Base-by-base conservation (phyloP, 345 rosid genomes). In the Abelmoschus esculentus region DNA sequence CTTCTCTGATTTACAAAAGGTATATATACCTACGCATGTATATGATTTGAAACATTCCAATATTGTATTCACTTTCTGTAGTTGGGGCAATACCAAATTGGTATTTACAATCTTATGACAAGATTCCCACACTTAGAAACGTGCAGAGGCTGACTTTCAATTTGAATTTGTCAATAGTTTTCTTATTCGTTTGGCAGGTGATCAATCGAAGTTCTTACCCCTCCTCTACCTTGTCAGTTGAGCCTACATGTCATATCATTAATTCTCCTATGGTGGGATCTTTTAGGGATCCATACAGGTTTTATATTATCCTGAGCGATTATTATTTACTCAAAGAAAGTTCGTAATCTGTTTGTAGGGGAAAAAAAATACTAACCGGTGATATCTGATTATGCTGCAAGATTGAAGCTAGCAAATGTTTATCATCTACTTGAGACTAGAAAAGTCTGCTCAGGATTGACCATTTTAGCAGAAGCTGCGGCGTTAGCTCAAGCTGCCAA, bases 381-480 rank as follows among this genome's bases (percentile, higher is more conserved):
- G 58, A 71, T 32, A 56, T 34, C 40, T 67, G 34, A 49, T 65
- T 47, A 40, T 72, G 55, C 61, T 40, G 31, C 59, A 67, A 77
- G 81, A 15, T 72, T 72, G 4, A 29, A 62, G 67, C 61, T 70
- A 58, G 76, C 76, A 46, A 68, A 76, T 55, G 56, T 56, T 44
- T 49, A 67, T 70, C 71, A 46, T 69, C 80, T 58, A 19, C 50
- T 7, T 17, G 80, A 66, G 36, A 40, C 59, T 11, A 80, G 53
- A 53, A 64, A 77, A 61, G 65, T 79, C 52, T 73, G 78, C 72
- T 73, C 80, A 11, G 46, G 73, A 55, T 70, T 82, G 74, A 73
- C 72, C 57, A 28, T 49, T 22, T 71, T 46, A 61, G 78, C 81
- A 40, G 80, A 79, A 49, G 81, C 79, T 54, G 78, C 82, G 4